Evolutionary conservation across 768 basidiomycete genomes (phyloP).

Genomic region (Tephrocybe sp.): DNA sequence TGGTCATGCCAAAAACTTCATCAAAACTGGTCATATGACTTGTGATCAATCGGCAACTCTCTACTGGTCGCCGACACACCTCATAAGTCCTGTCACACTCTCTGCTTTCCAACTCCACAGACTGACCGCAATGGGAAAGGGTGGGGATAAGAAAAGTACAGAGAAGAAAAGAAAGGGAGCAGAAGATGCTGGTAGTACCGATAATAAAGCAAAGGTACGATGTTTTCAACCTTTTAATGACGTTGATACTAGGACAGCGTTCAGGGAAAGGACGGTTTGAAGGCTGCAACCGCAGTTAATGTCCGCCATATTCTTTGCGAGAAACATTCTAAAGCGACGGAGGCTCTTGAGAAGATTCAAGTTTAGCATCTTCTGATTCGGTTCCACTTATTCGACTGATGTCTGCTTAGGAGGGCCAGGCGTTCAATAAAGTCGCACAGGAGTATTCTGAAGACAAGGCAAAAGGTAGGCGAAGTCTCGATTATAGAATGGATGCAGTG

Average conservation of each 20-base stretch:
- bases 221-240: background rate
- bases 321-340: constrained; percentile 77
- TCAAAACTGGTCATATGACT: constrained; percentile 16
- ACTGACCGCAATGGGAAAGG: constrained; percentile 29
- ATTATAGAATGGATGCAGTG: background rate
- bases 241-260: background rate
- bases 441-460: constrained; percentile 93
- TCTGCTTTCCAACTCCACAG: background rate
- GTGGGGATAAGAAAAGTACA: constrained; percentile 28
- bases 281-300: constrained; percentile 78
- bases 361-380: constrained; percentile 31
- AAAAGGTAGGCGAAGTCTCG: constrained; percentile 48
- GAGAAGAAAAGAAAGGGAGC: constrained; percentile 45
- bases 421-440: constrained; percentile 87
- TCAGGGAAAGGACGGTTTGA: constrained; percentile 54
- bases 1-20: constrained; percentile 17
- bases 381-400: background rate
- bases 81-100: background rate
- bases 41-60: constrained; percentile 15
- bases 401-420: constrained; percentile 55
- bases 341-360: constrained; percentile 79
- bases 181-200: constrained; percentile 33
- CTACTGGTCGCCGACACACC: constrained; percentile 5
- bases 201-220: constrained; percentile 39
- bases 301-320: constrained; percentile 89